Percentiles rank a stretch among this genome's conserved stretches.
Conservation (phyloP, 2,329 filamentous ascomycete genomes). For the Lecanicillium sp. region DNA sequence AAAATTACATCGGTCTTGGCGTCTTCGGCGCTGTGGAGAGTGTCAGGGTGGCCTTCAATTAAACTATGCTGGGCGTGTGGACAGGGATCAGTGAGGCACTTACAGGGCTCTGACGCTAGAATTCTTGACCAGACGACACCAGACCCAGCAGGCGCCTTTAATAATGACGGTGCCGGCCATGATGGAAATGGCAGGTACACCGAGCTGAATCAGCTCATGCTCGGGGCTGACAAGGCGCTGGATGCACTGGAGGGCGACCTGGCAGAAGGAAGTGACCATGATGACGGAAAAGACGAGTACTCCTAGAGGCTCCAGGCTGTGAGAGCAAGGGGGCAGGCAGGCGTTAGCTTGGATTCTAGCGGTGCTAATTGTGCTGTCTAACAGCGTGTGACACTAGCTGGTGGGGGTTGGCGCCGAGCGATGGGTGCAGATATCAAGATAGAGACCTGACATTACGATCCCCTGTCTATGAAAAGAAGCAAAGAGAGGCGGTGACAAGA, state of each 20-base stretch:
- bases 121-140: slow-evolving; percentile 81
- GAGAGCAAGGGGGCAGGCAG: background rate
- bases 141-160: slow-evolving; percentile 78
- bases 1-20: slow-evolving; percentile 75
- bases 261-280: slow-evolving; percentile 80
- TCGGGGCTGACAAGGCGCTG: slow-evolving; percentile 55
- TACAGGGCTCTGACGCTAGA: slow-evolving; percentile 75
- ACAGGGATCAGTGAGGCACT: slow-evolving; percentile 23
- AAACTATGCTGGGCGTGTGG: slow-evolving; percentile 4
- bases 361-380: background rate
- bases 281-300: slow-evolving; percentile 78
- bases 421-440: background rate
- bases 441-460: no score
- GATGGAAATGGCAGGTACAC: slow-evolving; percentile 66
- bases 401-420: background rate
- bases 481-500: background rate
- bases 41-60: slow-evolving; percentile 16
- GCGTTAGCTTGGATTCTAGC: slow-evolving; percentile 18
- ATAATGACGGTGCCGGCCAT: slow-evolving; percentile 78
- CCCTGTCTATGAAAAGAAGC: background rate
- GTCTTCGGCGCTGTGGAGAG: slow-evolving; percentile 38
- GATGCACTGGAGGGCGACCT: slow-evolving; percentile 67
- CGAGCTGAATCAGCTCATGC: slow-evolving; percentile 65
- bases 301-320: slow-evolving; percentile 68
- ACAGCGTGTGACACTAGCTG: background rate